phyloP scores from a whole-genome alignment of 352 stramenopile genomes.

The Phytopythium delawarense region DNA sequence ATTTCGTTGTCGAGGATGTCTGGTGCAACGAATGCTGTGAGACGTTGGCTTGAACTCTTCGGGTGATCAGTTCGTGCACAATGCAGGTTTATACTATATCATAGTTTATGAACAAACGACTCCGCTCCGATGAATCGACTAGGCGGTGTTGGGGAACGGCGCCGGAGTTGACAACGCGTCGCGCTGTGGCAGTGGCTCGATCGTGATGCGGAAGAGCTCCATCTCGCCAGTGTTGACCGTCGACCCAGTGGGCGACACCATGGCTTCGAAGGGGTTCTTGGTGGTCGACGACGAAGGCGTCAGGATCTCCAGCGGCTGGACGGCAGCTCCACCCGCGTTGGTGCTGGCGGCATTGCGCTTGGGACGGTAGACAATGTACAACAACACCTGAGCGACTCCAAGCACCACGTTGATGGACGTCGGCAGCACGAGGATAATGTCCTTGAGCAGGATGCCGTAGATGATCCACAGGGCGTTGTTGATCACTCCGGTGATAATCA shows the following conservation, averaged over 20 bases:
- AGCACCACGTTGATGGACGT: conserved; percentile 42
- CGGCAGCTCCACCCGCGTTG: neutral
- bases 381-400: conserved; percentile 42
- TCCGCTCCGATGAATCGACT: neutral
- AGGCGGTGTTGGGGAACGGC: neutral
- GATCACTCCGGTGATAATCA: conserved; percentile 52
- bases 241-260: conserved; percentile 13
- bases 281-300: neutral
- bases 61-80: neutral
- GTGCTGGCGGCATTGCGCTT: neutral
- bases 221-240: conserved; percentile 15
- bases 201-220: conserved; percentile 29
- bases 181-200: conserved; percentile 14
- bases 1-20: no score
- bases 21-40: no score
- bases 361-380: conserved; percentile 59
- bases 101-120: neutral
- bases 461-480: conserved; percentile 79
- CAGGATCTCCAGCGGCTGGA: conserved; percentile 15
- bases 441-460: conserved; percentile 49
- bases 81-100: neutral
- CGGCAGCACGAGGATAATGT: conserved; percentile 58
- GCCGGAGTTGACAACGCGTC: neutral
- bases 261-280: conserved; percentile 21
- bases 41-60: neutral